These are phyloP conservation scores for Rhytidiadelphus loreus DNA, from an alignment of 225 moss, liverwort and hornwort genomes.

Conservation along the genomic window DNA sequence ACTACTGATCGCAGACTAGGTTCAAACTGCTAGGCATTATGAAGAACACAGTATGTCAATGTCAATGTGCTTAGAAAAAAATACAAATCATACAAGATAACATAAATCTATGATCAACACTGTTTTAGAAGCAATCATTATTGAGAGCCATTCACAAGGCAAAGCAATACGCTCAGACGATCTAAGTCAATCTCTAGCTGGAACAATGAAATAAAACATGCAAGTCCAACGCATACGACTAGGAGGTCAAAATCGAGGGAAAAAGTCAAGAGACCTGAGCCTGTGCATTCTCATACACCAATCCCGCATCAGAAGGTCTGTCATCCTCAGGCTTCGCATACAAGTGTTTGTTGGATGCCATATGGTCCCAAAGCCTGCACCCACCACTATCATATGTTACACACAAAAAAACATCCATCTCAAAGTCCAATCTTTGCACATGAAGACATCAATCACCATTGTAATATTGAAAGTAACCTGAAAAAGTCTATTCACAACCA, in stretches of 20 bases:
- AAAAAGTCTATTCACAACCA: neutral
- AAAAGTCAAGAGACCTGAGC: constrained; percentile 10
- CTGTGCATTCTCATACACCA: constrained; percentile 8
- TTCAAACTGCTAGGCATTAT: constrained; percentile 19
- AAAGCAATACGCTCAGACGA: neutral
- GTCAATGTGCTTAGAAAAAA: neutral
- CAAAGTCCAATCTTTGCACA: neutral
- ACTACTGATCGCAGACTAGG: constrained; percentile 48
- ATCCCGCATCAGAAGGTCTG: constrained; percentile 1
- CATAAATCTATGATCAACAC: neutral
- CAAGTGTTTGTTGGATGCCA: constrained; percentile 39
- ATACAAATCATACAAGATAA: neutral
- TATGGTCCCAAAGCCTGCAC: constrained; percentile 74
- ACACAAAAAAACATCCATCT: neutral
- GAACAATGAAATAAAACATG: neutral
- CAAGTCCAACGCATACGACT: neutral
- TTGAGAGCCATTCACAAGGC: neutral
- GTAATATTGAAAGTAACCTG: neutral
- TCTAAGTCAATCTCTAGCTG: neutral
- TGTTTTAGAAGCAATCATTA: neutral
- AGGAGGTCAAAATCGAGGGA: neutral
- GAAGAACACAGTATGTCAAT: neutral
- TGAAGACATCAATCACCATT: neutral
- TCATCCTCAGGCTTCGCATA: constrained; percentile 27
- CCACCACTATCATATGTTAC: neutral